Evolutionary conservation across 192 early-diverging fungal genomes (phyloP).

Genomic region (Kappamyces sp.): DNA sequence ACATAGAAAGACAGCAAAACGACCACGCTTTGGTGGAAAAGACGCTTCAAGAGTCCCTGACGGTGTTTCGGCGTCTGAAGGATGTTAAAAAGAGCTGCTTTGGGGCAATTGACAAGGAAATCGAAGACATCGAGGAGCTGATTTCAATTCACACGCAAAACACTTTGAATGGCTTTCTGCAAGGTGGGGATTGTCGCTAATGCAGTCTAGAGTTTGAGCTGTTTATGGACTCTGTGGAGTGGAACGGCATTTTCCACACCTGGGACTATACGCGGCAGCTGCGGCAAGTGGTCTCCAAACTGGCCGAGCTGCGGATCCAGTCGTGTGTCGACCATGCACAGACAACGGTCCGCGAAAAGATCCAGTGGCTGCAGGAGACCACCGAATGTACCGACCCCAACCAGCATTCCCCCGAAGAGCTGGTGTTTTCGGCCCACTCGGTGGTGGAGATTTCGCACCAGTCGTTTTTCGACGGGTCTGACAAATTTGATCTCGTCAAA

Average conservation of each 20-base stretch:
- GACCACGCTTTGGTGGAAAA: conserved; percentile 60
- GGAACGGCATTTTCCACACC: conserved; percentile 71
- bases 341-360: conserved; percentile 25
- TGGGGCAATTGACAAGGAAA: conserved; percentile 29
- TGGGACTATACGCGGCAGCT: conserved; percentile 86
- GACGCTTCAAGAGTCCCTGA: conserved; percentile 57
- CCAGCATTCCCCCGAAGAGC: conserved; percentile 30
- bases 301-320: conserved; percentile 32
- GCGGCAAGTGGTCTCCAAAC: conserved; percentile 39
- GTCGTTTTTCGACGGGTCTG: conserved; percentile 43
- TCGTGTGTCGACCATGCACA: conserved; percentile 38
- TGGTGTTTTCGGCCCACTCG: conserved; percentile 26
- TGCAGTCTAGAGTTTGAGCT: conserved; percentile 55
- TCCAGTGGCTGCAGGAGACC: conserved; percentile 34
- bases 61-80: conserved; percentile 71
- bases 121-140: conserved; percentile 39
- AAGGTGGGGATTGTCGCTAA: conserved; percentile 44
- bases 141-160: conserved; percentile 18
- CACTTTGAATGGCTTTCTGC: conserved; percentile 24
- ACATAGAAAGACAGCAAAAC: conserved; percentile 57
- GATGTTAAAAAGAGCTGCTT: conserved; percentile 64
- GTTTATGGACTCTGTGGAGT: conserved; percentile 63
- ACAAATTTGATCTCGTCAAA: conserved; percentile 45
- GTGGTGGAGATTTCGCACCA: conserved; percentile 35
- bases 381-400: conserved; percentile 28